Evolutionary conservation across 495 filamentous ascomycete genomes (phyloP).

Genomic region (Massariosphaeria phaeospora): DNA sequence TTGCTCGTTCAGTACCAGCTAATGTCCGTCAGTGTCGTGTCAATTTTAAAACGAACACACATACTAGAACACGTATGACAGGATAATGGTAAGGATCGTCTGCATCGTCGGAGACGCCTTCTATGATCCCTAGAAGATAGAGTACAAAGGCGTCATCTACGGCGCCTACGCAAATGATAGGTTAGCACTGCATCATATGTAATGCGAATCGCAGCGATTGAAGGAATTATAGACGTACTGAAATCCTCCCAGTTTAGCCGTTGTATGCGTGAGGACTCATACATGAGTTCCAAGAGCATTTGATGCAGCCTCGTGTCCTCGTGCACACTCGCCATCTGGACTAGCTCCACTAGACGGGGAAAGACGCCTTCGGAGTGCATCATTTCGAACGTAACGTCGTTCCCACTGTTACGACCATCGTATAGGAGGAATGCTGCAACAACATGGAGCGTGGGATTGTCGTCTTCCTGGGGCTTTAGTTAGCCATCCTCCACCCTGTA

Average conservation of each 20-base stretch:
- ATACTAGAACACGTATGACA: slow-evolving; percentile 85
- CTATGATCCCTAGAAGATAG: slow-evolving; percentile 83
- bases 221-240: slow-evolving; percentile 43
- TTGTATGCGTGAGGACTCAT: slow-evolving; percentile 96
- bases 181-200: slow-evolving; percentile 19
- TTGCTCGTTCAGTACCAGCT: slow-evolving; percentile 97
- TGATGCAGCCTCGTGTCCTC: slow-evolving; percentile 70
- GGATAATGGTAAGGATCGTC: slow-evolving; percentile 96
- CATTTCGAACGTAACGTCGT: slow-evolving; percentile 73
- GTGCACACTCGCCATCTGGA: slow-evolving; percentile 57
- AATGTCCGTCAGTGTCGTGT: neutral
- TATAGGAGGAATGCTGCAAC: slow-evolving; percentile 85
- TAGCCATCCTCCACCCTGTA: slow-evolving; percentile 2
- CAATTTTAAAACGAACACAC: slow-evolving; percentile 23
- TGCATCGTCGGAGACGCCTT: slow-evolving; percentile 80
- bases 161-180: slow-evolving; percentile 41
- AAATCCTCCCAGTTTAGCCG: slow-evolving; percentile 71
- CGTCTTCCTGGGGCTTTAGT: slow-evolving; percentile 59
- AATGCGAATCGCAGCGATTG: neutral
- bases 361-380: slow-evolving; percentile 87
- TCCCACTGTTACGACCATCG: slow-evolving; percentile 74
- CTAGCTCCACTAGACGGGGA: slow-evolving; percentile 73
- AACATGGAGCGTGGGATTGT: slow-evolving; percentile 68
- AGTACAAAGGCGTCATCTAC: slow-evolving; percentile 82
- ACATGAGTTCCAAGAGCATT: slow-evolving; percentile 79